A percentile compares a stretch with the other conserved stretches of the same genome.
phyloP scores from a whole-genome alignment of 148 eudicot species.

The Nepenthes gracilis region DNA sequence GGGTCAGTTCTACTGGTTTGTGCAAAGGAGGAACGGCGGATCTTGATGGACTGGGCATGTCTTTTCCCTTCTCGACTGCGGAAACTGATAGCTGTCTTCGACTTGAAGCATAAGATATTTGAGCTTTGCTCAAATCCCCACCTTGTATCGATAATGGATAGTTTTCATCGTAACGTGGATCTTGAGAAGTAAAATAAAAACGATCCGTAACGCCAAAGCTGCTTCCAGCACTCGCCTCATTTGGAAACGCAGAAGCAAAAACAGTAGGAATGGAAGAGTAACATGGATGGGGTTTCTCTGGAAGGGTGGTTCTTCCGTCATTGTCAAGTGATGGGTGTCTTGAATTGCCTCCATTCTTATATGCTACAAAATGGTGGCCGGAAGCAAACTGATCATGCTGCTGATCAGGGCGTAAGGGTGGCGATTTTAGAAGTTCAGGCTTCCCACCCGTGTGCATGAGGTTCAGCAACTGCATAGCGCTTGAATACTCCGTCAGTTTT shows the following conservation, averaged over 20 bases:
- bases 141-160: background rate
- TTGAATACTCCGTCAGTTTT: conserved; percentile 4
- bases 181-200: conserved; percentile 9
- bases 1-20: background rate
- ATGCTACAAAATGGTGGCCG: conserved; percentile 9
- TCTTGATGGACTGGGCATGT: background rate
- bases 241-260: conserved; percentile 12
- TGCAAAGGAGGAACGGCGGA: background rate
- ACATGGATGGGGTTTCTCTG: conserved; percentile 7
- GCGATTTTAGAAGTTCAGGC: background rate
- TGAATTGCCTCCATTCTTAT: conserved; percentile 12
- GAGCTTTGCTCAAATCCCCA: conserved; percentile 1
- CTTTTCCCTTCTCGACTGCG: background rate
- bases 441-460: conserved; percentile 33
- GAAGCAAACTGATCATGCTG: conserved; percentile 12
- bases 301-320: conserved; percentile 8
- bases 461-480: conserved; percentile 50
- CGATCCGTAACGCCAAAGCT: conserved; percentile 11
- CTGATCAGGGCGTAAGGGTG: conserved; percentile 4
- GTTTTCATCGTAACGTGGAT: conserved; percentile 7
- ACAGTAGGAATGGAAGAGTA: conserved; percentile 7
- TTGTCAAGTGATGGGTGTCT: conserved; percentile 15
- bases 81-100: background rate
- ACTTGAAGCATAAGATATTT: background rate
- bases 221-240: conserved; percentile 4